Evolutionary conservation across 768 basidiomycete genomes (phyloP), one percentile per base, ranked within the genome.

Genomic region (Suillus paluster): DNA sequence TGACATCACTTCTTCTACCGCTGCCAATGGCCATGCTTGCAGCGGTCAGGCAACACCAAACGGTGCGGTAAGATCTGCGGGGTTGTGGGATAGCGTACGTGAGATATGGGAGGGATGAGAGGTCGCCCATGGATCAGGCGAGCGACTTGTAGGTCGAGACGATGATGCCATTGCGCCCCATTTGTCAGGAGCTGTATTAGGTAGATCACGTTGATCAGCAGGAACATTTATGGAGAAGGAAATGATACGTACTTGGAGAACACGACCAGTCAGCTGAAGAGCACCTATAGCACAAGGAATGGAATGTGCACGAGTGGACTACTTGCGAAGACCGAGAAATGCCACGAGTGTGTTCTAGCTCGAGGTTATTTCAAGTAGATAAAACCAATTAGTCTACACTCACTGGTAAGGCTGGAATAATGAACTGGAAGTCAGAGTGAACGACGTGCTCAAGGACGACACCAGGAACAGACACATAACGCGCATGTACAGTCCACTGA

Each of bases 321-420:
- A 92, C 79, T 90, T 90, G 78, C 90, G 89, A 67, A 90, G 80
- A 79, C 89, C 90, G 69, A 92, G 78, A 83, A 91, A 89, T 70
- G 86, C 83, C 89, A 91, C 91, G 38, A 38, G 15, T 57, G 21
- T 44, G 23, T 75, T 21, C 48, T 54, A 46, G 30, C 11, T 21
- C 46, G 19, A 27, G 15, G 21, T 61, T 23, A 25, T 15, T 23
- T 42, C 12, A 27, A 46, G 57, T 12, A 30, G 23, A 25, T n/a
- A n/a, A 27, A 15, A 52, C 17, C 17, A 33, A 39, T 61, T n/a
- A n/a, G n/a, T n/a, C n/a, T n/a, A n/a, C n/a, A n/a, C n/a, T n/a
- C n/a, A 59, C 46, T 38, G 54, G 23, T 25, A 57, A 42, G 55
- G 25, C 55, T 27, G 30, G 30, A 3, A 23, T 41, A 27, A 27